phyloP scores from a whole-genome alignment of 2,329 filamentous ascomycete species.

The Xylariomycetidae sp. region DNA sequence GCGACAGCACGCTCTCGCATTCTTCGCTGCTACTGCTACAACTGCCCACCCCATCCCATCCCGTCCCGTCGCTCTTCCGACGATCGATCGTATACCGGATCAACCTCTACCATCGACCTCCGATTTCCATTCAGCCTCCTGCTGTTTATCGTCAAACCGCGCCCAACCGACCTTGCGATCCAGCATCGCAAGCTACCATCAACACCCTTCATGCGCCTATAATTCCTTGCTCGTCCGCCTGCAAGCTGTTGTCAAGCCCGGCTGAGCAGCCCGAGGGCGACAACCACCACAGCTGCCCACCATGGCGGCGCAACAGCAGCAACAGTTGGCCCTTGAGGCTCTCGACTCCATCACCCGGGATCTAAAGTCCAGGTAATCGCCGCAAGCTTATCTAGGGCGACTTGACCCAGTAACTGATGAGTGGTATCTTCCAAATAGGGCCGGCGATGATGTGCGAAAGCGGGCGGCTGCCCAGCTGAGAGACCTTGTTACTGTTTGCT shows the following conservation, averaged over 20 bases:
- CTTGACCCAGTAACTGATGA: background rate
- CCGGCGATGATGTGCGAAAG: slow-evolving; percentile 45
- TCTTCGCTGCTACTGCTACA: too few species aligned
- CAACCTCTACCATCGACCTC: too few species aligned
- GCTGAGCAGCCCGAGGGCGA: slow-evolving; percentile 18
- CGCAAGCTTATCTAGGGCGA: background rate
- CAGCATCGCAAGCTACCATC: slow-evolving; percentile 14
- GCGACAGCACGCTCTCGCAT: too few species aligned
- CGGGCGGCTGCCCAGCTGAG: slow-evolving; percentile 48
- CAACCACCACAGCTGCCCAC: slow-evolving; percentile 13
- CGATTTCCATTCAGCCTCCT: background rate
- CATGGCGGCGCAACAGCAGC: slow-evolving; percentile 39
- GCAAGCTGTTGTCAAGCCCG: slow-evolving; percentile 27
- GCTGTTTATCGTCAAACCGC: too few species aligned
- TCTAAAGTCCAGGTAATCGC: slow-evolving; percentile 46
- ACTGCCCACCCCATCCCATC: too few species aligned
- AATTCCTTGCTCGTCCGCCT: slow-evolving; percentile 19
- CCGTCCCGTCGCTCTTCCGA: too few species aligned
- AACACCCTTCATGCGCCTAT: slow-evolving; percentile 18
- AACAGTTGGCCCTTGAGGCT: slow-evolving; percentile 48
- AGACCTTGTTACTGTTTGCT: slow-evolving; percentile 48
- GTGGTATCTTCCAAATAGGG: slow-evolving; percentile 16
- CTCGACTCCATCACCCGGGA: slow-evolving; percentile 50
- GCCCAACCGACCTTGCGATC: too few species aligned
- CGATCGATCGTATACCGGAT: too few species aligned